Evolutionary conservation across 495 filamentous ascomycete species (phyloP), one percentile per base, ranked within the genome.

Genomic region (Clohesyomyces aquaticus): DNA sequence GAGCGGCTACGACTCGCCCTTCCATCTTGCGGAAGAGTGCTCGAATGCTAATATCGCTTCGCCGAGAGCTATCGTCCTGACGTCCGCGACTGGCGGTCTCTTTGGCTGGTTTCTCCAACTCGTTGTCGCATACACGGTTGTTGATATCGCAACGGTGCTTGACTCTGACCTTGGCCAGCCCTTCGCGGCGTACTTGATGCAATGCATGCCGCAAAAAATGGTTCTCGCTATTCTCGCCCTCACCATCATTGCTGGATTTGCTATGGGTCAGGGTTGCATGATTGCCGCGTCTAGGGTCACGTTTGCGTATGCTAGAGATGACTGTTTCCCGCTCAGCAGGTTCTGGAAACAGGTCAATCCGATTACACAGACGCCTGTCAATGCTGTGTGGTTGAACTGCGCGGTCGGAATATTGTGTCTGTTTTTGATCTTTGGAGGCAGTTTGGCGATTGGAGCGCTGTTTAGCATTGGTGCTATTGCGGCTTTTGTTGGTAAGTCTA

Each of bases 261-360:
- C 82, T 18, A 91, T 91, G 89, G 89, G 89, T 19, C 89, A 92
- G 76, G 89, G 87, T 1, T 91, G 87, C 73, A 91, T 91, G 89
- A 87, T 92, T 27, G 88, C 89, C 14, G 89, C 89, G 2, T 89
- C 86, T 4, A 79, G 89, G 52, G 89, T 92, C 25, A 90, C 88
- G 18, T 92, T 90, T 67, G 89, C 89, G 18, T 91, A 91, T 73
- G 88, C 88, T 8, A 85, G 89, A 12, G 89, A 92, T 74, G 89
- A 85, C 67, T 89, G 87, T 71, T 91, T 91, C 75, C 72, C 72
- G 0, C 26, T 79, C n/a, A 89, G 86, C 8, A 79, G 67, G 0
- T 80, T 80, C 66, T 87, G 87, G 75, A 90, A 87, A 73, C 67
- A 77, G n/a, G 85, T 92, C 48, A 86, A 92, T 76, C 70, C 72